phyloP scores from a whole-genome alignment of 148 eudicot species.

The Amaranthus cruentus region DNA sequence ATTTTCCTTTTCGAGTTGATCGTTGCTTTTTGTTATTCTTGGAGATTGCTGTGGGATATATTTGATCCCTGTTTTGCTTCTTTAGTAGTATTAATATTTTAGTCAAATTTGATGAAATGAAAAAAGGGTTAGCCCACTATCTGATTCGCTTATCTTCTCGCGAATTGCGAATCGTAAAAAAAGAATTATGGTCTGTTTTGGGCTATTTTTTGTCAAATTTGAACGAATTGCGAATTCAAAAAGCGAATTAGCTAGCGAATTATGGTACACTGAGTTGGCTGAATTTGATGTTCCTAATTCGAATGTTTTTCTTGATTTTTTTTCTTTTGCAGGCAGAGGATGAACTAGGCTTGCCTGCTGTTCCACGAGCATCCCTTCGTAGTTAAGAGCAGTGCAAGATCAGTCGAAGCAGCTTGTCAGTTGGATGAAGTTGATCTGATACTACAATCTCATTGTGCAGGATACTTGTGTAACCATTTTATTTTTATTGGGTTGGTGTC shows the following conservation, averaged over 20 bases:
- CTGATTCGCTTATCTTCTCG: too few relatives aligned
- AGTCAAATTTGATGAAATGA: not conserved
- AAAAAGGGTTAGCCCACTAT: too few relatives aligned
- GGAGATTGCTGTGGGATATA: not conserved
- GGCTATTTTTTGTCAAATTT: not conserved
- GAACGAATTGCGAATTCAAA: too few relatives aligned
- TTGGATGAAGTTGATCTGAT: not conserved
- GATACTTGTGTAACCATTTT: not conserved
- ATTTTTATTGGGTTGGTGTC: not conserved
- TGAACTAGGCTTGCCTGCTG: constrained; percentile 83
- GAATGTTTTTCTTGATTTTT: not conserved
- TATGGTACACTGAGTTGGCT: not conserved
- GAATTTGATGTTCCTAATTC: not conserved
- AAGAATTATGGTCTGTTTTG: not conserved
- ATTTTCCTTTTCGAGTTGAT: not conserved
- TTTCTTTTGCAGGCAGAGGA: constrained; percentile 53
- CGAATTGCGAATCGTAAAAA: too few relatives aligned
- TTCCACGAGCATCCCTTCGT: constrained; percentile 82
- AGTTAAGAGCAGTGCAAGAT: constrained; percentile 32
- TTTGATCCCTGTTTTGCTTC: not conserved
- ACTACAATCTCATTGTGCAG: constrained; percentile 2
- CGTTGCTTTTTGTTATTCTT: not conserved
- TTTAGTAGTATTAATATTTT: not conserved
- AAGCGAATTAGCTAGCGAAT: too few relatives aligned
- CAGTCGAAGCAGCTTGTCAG: not conserved